Evolutionary conservation across 2,329 filamentous ascomycete species (phyloP).

Genomic region (Bretziella fagacearum): DNA sequence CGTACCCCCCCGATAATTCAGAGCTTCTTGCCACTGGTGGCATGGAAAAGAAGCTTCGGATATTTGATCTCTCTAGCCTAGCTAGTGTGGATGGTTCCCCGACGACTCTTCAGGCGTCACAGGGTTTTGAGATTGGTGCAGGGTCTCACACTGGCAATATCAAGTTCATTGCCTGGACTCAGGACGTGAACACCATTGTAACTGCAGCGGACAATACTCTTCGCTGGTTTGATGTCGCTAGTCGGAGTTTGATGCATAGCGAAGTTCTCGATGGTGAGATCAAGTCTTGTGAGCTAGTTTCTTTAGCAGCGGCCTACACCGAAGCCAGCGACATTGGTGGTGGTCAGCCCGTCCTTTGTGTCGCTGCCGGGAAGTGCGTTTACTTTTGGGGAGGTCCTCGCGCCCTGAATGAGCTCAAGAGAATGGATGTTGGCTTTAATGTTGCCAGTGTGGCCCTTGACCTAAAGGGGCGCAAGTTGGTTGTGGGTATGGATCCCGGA

Average conservation of each 20-base stretch:
- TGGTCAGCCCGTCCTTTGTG: constrained; percentile 58
- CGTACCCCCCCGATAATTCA: constrained; percentile 66
- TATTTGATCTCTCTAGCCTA: constrained; percentile 66
- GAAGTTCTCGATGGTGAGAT: constrained; percentile 70
- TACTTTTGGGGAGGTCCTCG: constrained; percentile 74
- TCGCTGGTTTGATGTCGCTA: constrained; percentile 83
- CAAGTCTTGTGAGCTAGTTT: constrained; percentile 79
- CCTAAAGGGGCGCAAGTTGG: constrained; percentile 60
- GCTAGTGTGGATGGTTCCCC: constrained; percentile 21
- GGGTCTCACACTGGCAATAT: constrained; percentile 75
- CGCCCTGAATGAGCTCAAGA: constrained; percentile 60
- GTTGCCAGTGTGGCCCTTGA: constrained; percentile 85
- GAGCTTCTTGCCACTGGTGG: constrained; percentile 87
- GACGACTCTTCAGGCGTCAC: constrained; percentile 35
- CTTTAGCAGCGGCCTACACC: constrained; percentile 41
- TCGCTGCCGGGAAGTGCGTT: constrained; percentile 84
- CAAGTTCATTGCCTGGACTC: constrained; percentile 91
- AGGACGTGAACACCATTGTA: constrained; percentile 71
- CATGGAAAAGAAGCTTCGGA: constrained; percentile 87
- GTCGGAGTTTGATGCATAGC: constrained; percentile 56
- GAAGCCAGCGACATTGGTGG: constrained; percentile 46
- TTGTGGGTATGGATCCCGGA: constrained; percentile 79
- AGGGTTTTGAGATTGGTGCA: constrained; percentile 70
- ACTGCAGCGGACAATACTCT: constrained; percentile 86
- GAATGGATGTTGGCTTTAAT: constrained; percentile 62